phyloP scores from a whole-genome alignment of 257 asterid genomes.

The Capsicum rhomboideum region DNA sequence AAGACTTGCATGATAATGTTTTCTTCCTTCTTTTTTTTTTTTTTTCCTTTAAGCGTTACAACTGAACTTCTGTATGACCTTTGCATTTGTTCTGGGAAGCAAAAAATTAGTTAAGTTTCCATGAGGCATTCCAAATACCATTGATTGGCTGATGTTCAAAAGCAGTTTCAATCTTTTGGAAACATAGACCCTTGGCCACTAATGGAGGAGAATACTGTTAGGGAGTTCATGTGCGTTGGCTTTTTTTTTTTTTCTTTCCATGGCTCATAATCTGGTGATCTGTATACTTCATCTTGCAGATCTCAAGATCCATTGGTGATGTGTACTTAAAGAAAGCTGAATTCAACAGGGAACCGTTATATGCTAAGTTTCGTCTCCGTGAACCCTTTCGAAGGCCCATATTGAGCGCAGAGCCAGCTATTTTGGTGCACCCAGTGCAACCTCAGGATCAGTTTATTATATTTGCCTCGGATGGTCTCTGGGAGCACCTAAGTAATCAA shows the following conservation, averaged over 20 bases:
- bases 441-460: slow-evolving; percentile 62
- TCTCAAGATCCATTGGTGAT: slow-evolving; percentile 74
- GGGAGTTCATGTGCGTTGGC: background rate
- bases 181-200: background rate
- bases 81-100: background rate
- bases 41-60: background rate
- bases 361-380: slow-evolving; percentile 55
- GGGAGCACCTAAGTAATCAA: slow-evolving; percentile 81
- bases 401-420: slow-evolving; percentile 61
- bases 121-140: too few relatives aligned
- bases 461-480: slow-evolving; percentile 76
- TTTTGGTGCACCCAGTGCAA: slow-evolving; percentile 46
- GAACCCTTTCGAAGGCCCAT: slow-evolving; percentile 59
- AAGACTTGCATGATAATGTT: background rate
- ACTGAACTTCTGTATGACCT: background rate
- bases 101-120: background rate
- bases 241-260: background rate
- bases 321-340: slow-evolving; percentile 60
- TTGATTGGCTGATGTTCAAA: background rate
- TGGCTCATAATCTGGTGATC: background rate
- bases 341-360: slow-evolving; percentile 68
- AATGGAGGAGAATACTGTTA: background rate
- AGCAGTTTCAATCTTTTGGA: background rate
- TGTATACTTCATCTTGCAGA: slow-evolving; percentile 25
- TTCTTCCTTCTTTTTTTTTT: too few relatives aligned